phyloP scores from a whole-genome alignment of 2,329 filamentous ascomycete genomes.

The Coniella vitis region DNA sequence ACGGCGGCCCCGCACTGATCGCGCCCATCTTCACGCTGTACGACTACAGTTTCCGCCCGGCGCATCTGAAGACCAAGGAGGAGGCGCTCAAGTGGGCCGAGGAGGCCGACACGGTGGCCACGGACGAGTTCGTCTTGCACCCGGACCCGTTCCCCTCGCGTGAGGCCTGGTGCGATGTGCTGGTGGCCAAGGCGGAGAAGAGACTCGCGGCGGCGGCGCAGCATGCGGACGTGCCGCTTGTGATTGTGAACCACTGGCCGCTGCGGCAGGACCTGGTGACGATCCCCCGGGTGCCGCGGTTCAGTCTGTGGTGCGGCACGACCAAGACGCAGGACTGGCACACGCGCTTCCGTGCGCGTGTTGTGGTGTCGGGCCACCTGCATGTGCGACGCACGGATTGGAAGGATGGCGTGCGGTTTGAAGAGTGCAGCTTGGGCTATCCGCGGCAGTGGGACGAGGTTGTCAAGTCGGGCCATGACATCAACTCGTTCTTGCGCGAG shows the following conservation, averaged over 20 bases:
- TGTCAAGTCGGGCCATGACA: conserved; percentile 22
- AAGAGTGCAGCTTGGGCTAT: conserved; percentile 32
- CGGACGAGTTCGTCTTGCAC: conserved; percentile 31
- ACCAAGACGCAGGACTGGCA: conserved; percentile 30
- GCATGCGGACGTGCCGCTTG: conserved; percentile 21
- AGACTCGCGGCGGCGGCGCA: conserved; percentile 22
- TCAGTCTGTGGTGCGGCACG: conserved; percentile 33
- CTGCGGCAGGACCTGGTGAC: conserved; percentile 29
- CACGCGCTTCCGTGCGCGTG: conserved; percentile 27
- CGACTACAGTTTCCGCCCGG: conserved; percentile 52
- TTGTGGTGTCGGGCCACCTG: conserved; percentile 30
- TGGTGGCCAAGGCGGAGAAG: conserved; percentile 23
- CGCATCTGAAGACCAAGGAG: conserved; percentile 36
- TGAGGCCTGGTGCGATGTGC: conserved; percentile 28
- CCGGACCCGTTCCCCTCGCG: conserved; percentile 27
- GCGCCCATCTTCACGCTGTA: conserved; percentile 53
- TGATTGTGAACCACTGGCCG: conserved; percentile 33
- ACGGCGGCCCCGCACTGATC: conserved; percentile 40
- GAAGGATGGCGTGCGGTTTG: conserved; percentile 30
- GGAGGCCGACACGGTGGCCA: conserved; percentile 28
- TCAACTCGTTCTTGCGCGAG: conserved; percentile 30
- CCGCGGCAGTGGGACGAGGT: conserved; percentile 30
- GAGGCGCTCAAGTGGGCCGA: conserved; percentile 34
- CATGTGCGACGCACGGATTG: conserved; percentile 33
- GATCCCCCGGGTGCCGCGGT: conserved; percentile 29